Evolutionary conservation across 2,329 filamentous ascomycete species (phyloP), one percentile per base, ranked within the genome.

Genomic region (Geosmithia putterillii): DNA sequence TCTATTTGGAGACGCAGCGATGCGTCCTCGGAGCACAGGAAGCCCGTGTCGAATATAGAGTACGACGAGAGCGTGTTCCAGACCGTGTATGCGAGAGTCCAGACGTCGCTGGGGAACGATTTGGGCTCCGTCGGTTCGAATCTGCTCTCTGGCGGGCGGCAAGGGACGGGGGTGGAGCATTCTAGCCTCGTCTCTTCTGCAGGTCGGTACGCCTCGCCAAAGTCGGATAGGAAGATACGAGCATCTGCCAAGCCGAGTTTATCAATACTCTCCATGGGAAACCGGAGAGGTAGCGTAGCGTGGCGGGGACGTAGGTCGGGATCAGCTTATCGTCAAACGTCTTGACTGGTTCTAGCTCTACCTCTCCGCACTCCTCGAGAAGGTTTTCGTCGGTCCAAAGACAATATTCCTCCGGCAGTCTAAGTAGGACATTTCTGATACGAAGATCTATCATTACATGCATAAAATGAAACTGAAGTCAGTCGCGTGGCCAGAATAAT

Each of bases 41-140:
- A 39, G 2, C 23, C 23, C 23, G 37, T 43, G 19, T 51, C 46
- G 6, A 54, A 41, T 5, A 54, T 38, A 1, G 48, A 40, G 18
- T 41, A 42, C 12, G 46, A 42, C 3, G 49, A 56, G 8, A 67
- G 46, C 17, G 65, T 54, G 15, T 45, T 43, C 56, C 56, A 67
- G 40, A 66, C 60, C 0, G 54, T 44, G 43, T 54, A 62, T 0
- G 51, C 59, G 9, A 67, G 57, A 8, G 53, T 60, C 64, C 62
- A 67, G 18, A 65, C 62, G 37, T 66, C 63, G 1, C 59, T 57
- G 18, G 54, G 20, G 36, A 55, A 63, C 1, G 57, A 57, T 6
- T 64, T 50, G 12, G 61, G 54, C 7, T 43, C 52, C 9, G 45
- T 49, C 21, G 57, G 54, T 34, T 62, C 55, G 45, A 66, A 65